These are phyloP conservation scores for Cokeromyces recurvatus DNA, from an alignment of 371 early-diverging fungal genomes.

Conservation along the genomic window DNA sequence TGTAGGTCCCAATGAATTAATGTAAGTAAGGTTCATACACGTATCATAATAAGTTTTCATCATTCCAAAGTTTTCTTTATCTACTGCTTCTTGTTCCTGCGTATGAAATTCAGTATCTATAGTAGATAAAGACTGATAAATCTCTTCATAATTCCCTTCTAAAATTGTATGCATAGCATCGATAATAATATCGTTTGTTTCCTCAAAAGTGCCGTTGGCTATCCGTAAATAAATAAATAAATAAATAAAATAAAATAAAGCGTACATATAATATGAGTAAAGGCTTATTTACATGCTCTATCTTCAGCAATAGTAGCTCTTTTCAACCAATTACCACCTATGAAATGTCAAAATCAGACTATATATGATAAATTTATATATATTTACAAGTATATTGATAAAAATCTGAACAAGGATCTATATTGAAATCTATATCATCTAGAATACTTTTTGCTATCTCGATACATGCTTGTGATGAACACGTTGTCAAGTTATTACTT, in stretches of 20 bases:
- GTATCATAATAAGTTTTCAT: constrained; percentile 44
- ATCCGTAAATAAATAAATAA: background rate
- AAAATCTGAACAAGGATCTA: constrained; percentile 45
- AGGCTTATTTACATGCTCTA: constrained; percentile 31
- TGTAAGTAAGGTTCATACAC: constrained; percentile 44
- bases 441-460: constrained; percentile 33
- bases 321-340: constrained; percentile 48
- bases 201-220: constrained; percentile 30
- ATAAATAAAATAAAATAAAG: constrained; percentile 11
- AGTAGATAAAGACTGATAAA: constrained; percentile 16
- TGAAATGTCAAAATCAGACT: background rate
- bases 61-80: constrained; percentile 38
- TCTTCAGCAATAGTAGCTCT: constrained; percentile 41
- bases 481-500: constrained; percentile 5
- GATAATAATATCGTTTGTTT: constrained; percentile 29
- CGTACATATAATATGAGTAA: too few species aligned
- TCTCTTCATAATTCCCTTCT: constrained; percentile 14
- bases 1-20: constrained; percentile 39
- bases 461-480: constrained; percentile 41
- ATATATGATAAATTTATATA: background rate
- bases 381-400: constrained; percentile 51
- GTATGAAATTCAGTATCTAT: constrained; percentile 7
- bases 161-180: constrained; percentile 15
- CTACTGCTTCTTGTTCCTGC: constrained; percentile 13
- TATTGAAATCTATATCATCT: constrained; percentile 12